Conservation (phyloP, 306 rosid species). For the Ziziphus jujuba region DNA sequence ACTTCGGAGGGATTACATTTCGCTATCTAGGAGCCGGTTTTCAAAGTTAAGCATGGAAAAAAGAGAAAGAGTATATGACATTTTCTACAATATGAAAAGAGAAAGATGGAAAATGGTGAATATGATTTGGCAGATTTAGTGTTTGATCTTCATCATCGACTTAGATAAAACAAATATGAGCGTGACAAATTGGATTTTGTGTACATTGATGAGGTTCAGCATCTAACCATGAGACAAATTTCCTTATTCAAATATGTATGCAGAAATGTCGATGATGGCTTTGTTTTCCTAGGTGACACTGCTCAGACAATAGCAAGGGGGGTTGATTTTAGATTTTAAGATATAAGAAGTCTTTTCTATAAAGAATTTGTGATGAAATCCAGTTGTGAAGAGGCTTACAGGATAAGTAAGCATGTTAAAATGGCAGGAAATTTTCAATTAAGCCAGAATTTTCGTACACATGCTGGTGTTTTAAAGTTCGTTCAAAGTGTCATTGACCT, state of each 20-base stretch:
- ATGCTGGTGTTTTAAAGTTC: conserved; percentile 30
- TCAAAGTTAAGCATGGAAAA: conserved; percentile 36
- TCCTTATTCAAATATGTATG: conserved; percentile 40
- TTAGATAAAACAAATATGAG: conserved; percentile 30
- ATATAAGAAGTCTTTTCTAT: conserved; percentile 40
- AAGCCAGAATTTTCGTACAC: conserved; percentile 52
- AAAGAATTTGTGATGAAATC: conserved; percentile 26
- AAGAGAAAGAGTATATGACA: conserved; percentile 53
- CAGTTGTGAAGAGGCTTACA: background rate
- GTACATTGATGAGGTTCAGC: conserved; percentile 83
- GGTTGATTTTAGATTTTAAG: conserved; percentile 62
- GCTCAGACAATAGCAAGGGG: conserved; percentile 60
- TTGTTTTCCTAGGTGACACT: conserved; percentile 36
- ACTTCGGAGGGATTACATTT: conserved; percentile 42
- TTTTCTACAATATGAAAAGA: conserved; percentile 52
- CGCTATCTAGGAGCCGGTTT: conserved; percentile 24
- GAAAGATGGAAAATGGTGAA: conserved; percentile 48
- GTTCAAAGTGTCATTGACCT: conserved; percentile 61
- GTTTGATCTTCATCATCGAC: conserved; percentile 49
- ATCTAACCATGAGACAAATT: conserved; percentile 62
- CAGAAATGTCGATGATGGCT: conserved; percentile 29
- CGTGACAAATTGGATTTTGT: conserved; percentile 57
- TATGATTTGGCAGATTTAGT: conserved; percentile 73
- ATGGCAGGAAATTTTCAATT: conserved; percentile 25
- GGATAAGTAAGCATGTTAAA: background rate